These are phyloP conservation scores for Fusarium sp. DNA, from an alignment of 2,329 filamentous ascomycete species.

Conservation along the genomic window DNA sequence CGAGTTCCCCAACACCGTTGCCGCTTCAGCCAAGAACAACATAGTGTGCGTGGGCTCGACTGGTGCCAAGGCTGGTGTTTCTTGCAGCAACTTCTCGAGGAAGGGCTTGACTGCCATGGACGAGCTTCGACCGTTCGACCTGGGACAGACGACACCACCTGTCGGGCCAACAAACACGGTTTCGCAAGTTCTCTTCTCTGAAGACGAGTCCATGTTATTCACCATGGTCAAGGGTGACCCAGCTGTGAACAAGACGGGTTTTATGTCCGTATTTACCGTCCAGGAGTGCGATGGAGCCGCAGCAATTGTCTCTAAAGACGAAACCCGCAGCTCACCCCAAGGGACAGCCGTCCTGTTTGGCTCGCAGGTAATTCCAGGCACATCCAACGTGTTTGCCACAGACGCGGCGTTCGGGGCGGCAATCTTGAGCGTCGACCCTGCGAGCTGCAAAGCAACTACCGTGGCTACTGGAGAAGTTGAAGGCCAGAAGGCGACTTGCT, in stretches of 20 bases:
- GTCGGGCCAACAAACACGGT: slow-evolving; percentile 68
- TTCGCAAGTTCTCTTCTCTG: slow-evolving; percentile 70
- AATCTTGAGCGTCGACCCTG: slow-evolving; percentile 57
- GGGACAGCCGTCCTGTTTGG: slow-evolving; percentile 72
- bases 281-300: background rate
- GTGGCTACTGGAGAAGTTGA: slow-evolving; percentile 56
- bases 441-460: slow-evolving; percentile 47
- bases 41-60: slow-evolving; percentile 61
- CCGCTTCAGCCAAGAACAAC: slow-evolving; percentile 56
- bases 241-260: slow-evolving; percentile 65
- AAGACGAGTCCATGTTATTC: slow-evolving; percentile 63
- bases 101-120: slow-evolving; percentile 59
- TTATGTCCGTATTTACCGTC: slow-evolving; percentile 64
- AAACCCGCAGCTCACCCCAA: slow-evolving; percentile 55
- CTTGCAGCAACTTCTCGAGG: slow-evolving; percentile 55
- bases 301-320: slow-evolving; percentile 42
- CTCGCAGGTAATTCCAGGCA: slow-evolving; percentile 58
- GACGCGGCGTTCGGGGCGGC: slow-evolving; percentile 70
- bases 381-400: slow-evolving; percentile 62
- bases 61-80: slow-evolving; percentile 58
- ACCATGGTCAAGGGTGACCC: slow-evolving; percentile 72
- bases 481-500: slow-evolving; percentile 69
- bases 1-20: slow-evolving; percentile 66
- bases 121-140: slow-evolving; percentile 58
- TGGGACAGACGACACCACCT: slow-evolving; percentile 69